phyloP scores from a whole-genome alignment of 441 rosid genomes.

The California macrophylla region DNA sequence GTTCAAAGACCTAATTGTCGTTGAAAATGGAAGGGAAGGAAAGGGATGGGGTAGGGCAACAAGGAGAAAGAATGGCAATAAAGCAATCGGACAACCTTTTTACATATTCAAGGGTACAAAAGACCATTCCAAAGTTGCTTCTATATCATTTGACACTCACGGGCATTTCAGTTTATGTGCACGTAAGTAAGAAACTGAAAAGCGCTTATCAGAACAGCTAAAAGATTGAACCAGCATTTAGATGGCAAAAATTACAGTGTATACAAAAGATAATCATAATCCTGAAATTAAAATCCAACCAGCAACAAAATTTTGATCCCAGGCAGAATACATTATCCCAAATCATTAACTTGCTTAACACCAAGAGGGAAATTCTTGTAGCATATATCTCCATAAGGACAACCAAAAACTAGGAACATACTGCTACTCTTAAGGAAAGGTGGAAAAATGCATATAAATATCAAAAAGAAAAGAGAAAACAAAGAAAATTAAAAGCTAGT shows the following conservation, averaged over 20 bases:
- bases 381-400: neutral
- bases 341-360: neutral
- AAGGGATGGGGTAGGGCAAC: neutral
- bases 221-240: neutral
- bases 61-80: neutral
- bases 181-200: neutral
- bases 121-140: neutral
- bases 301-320: neutral
- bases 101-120: neutral
- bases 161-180: neutral
- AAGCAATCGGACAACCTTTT: neutral
- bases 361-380: neutral
- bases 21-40: neutral
- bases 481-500: neutral
- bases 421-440: neutral
- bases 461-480: neutral
- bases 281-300: neutral
- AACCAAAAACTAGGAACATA: neutral
- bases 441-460: neutral
- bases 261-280: neutral
- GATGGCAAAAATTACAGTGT: neutral
- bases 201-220: neutral
- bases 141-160: neutral
- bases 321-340: neutral
- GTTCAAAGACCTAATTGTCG: too few relatives aligned